Evolutionary conservation across 1,139 yeast genomes (phyloP).

Genomic region (Kodamaea sp.): DNA sequence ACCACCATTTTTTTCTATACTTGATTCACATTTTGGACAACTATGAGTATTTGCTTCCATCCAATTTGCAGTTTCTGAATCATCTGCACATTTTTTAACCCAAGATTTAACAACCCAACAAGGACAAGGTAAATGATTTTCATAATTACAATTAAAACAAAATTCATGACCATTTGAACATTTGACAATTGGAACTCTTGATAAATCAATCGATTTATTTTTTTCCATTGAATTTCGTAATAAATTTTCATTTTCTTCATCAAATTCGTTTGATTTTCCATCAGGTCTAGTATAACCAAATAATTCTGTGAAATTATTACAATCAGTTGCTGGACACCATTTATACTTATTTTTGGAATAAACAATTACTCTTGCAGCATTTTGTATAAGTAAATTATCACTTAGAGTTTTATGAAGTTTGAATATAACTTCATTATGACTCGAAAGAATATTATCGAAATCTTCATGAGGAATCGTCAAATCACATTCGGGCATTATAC

Average conservation of each 20-base stretch:
- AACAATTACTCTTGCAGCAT: constrained; percentile 48
- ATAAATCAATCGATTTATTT: constrained; percentile 11
- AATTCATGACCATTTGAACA: constrained; percentile 70
- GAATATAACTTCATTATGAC: constrained; percentile 7
- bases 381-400: constrained; percentile 16
- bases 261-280: constrained; percentile 21
- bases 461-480: constrained; percentile 33
- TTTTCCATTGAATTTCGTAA: constrained; percentile 10
- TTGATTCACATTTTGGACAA: constrained; percentile 64
- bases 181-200: constrained; percentile 40
- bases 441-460: constrained; percentile 19
- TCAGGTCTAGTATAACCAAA: constrained; percentile 10
- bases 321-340: constrained; percentile 91
- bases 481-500: constrained; percentile 52
- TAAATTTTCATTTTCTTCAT: constrained; percentile 27
- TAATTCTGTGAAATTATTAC: constrained; percentile 58
- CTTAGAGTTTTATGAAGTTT: constrained; percentile 9
- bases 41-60: constrained; percentile 80
- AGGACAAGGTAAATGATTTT: constrained; percentile 81
- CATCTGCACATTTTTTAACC: constrained; percentile 80
- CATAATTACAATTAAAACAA: constrained; percentile 74
- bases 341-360: constrained; percentile 46
- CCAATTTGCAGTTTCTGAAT: constrained; percentile 89
- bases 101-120: constrained; percentile 69
- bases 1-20: constrained; percentile 83